Evolutionary conservation across 1,139 yeast genomes (phyloP).

Genomic region (Debaryomyces fabryi): DNA sequence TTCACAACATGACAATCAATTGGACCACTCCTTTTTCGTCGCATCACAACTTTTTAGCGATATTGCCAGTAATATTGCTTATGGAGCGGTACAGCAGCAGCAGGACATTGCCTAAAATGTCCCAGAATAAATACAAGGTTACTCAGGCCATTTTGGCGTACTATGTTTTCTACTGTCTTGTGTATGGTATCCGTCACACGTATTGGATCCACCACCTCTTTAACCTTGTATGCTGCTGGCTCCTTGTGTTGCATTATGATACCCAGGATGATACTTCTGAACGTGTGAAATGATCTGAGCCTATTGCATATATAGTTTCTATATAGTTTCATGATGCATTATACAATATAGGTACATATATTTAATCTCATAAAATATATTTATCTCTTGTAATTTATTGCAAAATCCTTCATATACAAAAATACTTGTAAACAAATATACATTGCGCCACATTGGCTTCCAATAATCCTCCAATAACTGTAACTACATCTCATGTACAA

Average conservation of each 20-base stretch:
- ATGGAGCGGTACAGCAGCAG: constrained; percentile 44
- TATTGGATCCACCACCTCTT: constrained; percentile 72
- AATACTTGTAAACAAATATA: not conserved
- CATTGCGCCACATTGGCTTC: not conserved
- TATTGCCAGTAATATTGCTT: constrained; percentile 60
- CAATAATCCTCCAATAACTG: too few relatives aligned
- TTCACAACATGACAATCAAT: constrained; percentile 66
- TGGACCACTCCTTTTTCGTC: constrained; percentile 80
- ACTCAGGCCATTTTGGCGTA: constrained; percentile 35
- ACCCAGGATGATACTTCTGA: not conserved
- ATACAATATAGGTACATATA: not conserved
- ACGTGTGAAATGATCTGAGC: not conserved
- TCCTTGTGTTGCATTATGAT: constrained; percentile 23
- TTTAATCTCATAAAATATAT: not conserved
- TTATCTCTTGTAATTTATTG: not conserved
- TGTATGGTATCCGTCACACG: constrained; percentile 70
- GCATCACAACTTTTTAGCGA: constrained; percentile 71
- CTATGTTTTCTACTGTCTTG: constrained; percentile 53
- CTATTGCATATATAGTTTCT: not conserved
- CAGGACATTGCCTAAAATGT: constrained; percentile 16
- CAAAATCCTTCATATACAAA: not conserved
- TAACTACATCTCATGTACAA: not conserved
- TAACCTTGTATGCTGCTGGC: constrained; percentile 55
- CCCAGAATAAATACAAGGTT: constrained; percentile 5
- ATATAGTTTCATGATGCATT: too few relatives aligned